Evolutionary conservation across 495 filamentous ascomycete genomes (phyloP).

Genomic region (Lasiosphaeriaceae sp.): DNA sequence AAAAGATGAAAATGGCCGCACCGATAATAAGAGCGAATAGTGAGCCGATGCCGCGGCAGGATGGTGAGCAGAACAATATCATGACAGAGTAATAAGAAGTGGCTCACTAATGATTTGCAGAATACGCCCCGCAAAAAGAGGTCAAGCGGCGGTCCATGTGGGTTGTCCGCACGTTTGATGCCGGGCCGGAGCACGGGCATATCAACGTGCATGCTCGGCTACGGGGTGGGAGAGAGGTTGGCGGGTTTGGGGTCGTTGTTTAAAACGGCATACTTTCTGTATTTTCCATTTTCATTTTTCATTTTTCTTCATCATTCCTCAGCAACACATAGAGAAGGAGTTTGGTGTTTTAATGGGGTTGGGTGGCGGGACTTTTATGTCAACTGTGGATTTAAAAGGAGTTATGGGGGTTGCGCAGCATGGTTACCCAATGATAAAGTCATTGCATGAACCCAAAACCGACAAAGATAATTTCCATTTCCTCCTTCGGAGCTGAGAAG

Average conservation of each 20-base stretch:
- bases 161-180: constrained; percentile 26
- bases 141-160: constrained; percentile 19
- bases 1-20: not conserved
- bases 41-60: constrained; percentile 2
- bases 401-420: too few species aligned
- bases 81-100: not conserved
- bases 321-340: too few species aligned
- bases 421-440: too few species aligned
- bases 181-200: constrained; percentile 13
- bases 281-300: too few species aligned
- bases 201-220: constrained; percentile 24
- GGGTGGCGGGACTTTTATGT: too few species aligned
- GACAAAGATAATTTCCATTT: too few species aligned
- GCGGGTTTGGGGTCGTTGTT: constrained; percentile 11
- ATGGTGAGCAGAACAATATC: not conserved
- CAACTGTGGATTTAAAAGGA: too few species aligned
- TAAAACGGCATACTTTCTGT: too few species aligned
- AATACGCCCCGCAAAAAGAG: not conserved
- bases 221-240: constrained; percentile 6
- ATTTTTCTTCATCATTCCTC: too few species aligned
- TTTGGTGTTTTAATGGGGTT: too few species aligned
- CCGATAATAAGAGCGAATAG: not conserved
- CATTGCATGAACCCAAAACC: too few species aligned
- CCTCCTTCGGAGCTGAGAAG: too few species aligned
- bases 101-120: not conserved